Evolutionary conservation across 2,329 filamentous ascomycete species (phyloP), one percentile per base, ranked within the genome.

Genomic region (Conoideocrella luteorostrata): DNA sequence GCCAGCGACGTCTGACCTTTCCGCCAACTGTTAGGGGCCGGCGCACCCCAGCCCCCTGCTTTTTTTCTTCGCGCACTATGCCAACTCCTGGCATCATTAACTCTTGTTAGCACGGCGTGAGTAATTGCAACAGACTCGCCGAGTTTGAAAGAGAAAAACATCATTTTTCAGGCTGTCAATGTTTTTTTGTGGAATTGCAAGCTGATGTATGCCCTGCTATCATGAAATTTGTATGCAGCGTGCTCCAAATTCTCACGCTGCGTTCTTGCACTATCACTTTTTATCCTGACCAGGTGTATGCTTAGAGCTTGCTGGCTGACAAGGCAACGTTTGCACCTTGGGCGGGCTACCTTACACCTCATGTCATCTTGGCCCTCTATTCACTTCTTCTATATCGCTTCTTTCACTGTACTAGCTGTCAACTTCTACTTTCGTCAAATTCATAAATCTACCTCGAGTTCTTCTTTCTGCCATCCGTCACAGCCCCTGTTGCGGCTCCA

Each of bases 251-350:
- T 1, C 12, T 9, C 9, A 5, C 26, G 18, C 32, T 4, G 4
- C 7, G 10, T 13, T 12, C 1, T 12, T 18, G 35, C 45, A 20
- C 49, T 61, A 60, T 50, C 58, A 51, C 11, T 36, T 44, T 13
- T 54, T 59, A 58, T 58, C 55, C 44, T 30, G 17, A 24, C 20
- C 47, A 36, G 44, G 57, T 56, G 57, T 57, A 56, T 51, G 46
- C 33, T 39, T 39, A 46, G 57, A 55, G 57, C 50, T 49, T 37
- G 32, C 38, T 34, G n/a, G n/a, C 15, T 18, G 20, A 13, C 17
- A 35, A 18, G 18, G 17, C 21, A 13, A 18, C 22, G n/a, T 15
- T n/a, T n/a, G n/a, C 15, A 23, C 36, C 36, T 26, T 40, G 28
- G 9, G 18, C 18, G n/a, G 24, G 20, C 34, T 22, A 20, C 28